Base-by-base conservation (phyloP, 371 early-diverging fungal genomes). In the Mortierella sp. region DNA sequence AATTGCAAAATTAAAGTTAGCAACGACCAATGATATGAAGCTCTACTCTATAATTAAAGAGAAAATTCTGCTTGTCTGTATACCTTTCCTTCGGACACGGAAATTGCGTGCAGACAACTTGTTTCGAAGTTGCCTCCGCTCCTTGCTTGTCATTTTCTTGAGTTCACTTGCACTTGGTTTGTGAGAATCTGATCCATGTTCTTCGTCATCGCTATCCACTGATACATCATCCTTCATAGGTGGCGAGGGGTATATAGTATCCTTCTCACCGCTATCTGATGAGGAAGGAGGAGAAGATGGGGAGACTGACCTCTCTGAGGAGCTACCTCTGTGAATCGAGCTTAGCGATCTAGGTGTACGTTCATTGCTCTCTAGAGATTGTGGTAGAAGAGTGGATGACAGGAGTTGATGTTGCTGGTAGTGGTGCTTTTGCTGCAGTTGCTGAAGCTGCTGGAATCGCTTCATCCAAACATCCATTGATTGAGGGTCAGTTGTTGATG, bases 31-130 rank as follows among this genome's bases (percentile, higher is more conserved):
- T 16, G 50, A n/a, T 50, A n/a, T 3, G 16, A n/a, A n/a, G 16
- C 50, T n/a, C 50, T 50, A 5, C 50, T n/a, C 50, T 50, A 5
- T n/a, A 8, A 16, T 10, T 43, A n/a, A n/a, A n/a, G 50, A n/a
- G 50, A n/a, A 50, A n/a, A 50, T 2, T 4, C n/a, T 16, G 22
- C 4, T 16, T 38, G 24, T 28, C 64, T 19, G 19, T 36, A 40
- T 87, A 94, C 94, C 95, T 87, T 96, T 96, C 83, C 96, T 88
- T 55, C 96, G 89, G 41, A 92, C 92, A 59, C 97, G 88, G 76
- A 96, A 96, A 81, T 94, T 95, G 68, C 97, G 86, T 7, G 97
- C 97, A 10, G 95, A 95, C 43, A 96, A 91, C 74, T 96, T 96
- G 86, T 96, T 96, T 22, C 96, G 88, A 58, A 96, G 81, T 77